phyloP scores from a whole-genome alignment of 106 monocot species.

The Xerophyta viscosa region DNA sequence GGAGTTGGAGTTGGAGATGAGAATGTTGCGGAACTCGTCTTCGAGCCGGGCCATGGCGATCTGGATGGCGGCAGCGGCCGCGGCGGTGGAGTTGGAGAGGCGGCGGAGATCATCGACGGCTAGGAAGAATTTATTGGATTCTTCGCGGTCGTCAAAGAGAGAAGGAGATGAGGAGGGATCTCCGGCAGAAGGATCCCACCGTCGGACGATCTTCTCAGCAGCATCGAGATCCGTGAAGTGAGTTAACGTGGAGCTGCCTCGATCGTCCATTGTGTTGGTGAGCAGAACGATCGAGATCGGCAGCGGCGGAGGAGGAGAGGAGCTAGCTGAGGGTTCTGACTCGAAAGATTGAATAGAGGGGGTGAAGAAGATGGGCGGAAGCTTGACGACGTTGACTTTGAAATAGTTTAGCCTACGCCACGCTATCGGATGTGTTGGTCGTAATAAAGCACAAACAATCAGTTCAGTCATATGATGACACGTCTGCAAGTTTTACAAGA shows the following conservation, averaged over 20 bases:
- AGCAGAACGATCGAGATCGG: neutral
- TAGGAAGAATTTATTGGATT: slow-evolving; percentile 33
- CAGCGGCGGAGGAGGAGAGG: neutral
- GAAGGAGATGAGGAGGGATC: slow-evolving; percentile 18
- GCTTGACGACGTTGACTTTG: neutral
- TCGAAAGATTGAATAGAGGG: neutral
- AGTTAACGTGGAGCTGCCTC: neutral
- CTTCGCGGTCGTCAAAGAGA: slow-evolving; percentile 14
- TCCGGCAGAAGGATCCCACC: slow-evolving; percentile 18
- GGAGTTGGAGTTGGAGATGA: slow-evolving; percentile 40
- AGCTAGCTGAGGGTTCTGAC: neutral
- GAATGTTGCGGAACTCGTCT: slow-evolving; percentile 90
- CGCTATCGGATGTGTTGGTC: too few relatives aligned
- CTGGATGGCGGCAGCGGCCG: slow-evolving; percentile 29
- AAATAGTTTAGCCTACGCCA: too few relatives aligned
- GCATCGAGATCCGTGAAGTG: slow-evolving; percentile 4
- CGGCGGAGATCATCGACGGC: slow-evolving; percentile 53
- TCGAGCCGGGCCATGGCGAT: slow-evolving; percentile 85
- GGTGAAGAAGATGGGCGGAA: neutral
- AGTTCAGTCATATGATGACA: too few relatives aligned
- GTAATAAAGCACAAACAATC: too few relatives aligned
- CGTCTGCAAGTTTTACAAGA: too few relatives aligned
- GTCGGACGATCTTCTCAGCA: slow-evolving; percentile 24
- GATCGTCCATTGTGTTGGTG: neutral
- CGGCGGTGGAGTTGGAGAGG: slow-evolving; percentile 10